Conservation (phyloP, 441 rosid species). For the Metrosideros polymorpha region DNA sequence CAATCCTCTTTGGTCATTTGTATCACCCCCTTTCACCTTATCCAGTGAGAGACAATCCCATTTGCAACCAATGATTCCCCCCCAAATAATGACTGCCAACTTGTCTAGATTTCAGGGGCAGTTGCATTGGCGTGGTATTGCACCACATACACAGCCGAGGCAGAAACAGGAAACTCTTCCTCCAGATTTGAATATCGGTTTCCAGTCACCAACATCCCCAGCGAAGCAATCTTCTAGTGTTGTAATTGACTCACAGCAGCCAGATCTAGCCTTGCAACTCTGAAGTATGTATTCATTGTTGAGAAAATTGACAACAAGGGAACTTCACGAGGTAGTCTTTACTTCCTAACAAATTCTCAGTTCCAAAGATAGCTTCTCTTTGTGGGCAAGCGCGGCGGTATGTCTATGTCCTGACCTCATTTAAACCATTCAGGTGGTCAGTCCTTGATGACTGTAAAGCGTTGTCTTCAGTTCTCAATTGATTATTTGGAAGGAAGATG, state of each 20-base stretch:
- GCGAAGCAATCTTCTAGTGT: slow-evolving; percentile 66
- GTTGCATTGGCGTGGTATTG: slow-evolving; percentile 52
- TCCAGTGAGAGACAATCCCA: slow-evolving; percentile 43
- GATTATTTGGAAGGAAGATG: not conserved
- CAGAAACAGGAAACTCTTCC: slow-evolving; percentile 66
- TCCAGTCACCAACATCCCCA: slow-evolving; percentile 87
- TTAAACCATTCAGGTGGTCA: not conserved
- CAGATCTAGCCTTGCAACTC: slow-evolving; percentile 88
- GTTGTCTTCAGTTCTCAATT: not conserved
- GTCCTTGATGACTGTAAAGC: not conserved
- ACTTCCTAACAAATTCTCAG: not conserved
- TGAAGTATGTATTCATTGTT: slow-evolving; percentile 7
- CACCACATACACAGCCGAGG: slow-evolving; percentile 47
- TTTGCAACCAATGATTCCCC: slow-evolving; percentile 37
- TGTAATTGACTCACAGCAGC: slow-evolving; percentile 76
- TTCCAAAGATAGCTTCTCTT: not conserved
- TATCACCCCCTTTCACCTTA: slow-evolving; percentile 27
- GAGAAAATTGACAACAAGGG: not conserved
- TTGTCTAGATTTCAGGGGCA: slow-evolving; percentile 54
- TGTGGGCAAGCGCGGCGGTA: not conserved
- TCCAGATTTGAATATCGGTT: slow-evolving; percentile 82
- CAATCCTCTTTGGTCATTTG: slow-evolving; percentile 47
- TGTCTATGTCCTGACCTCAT: not conserved
- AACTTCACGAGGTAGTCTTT: not conserved
- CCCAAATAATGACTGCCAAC: slow-evolving; percentile 44